Percentiles rank a stretch among this genome's conserved stretches.
Evolutionary conservation across 352 stramenopile genomes (phyloP).

Genomic region (Pythium aristosporum): DNA sequence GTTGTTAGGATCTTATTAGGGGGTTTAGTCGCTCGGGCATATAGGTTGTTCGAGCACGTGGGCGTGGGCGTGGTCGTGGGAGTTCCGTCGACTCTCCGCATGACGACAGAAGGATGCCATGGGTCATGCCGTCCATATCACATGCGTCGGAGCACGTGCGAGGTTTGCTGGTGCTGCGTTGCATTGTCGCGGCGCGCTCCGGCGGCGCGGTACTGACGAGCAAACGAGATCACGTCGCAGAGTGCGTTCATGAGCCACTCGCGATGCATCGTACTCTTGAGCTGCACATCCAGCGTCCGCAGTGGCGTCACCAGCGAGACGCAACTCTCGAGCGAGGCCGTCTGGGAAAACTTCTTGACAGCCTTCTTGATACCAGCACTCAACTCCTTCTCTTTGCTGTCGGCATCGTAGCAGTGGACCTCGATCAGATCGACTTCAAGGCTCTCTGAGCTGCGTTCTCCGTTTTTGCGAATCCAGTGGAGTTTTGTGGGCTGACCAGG

Average conservation of each 20-base stretch:
- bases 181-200: slow-evolving; percentile 28
- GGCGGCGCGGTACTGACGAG: slow-evolving; percentile 54
- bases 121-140: neutral
- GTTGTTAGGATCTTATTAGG: no score
- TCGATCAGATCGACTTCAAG: slow-evolving; percentile 53
- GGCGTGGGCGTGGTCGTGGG: no score
- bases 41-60: no score
- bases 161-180: neutral
- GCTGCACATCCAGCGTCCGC: slow-evolving; percentile 62
- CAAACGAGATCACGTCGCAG: slow-evolving; percentile 60
- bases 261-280: slow-evolving; percentile 63
- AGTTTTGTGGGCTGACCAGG: slow-evolving; percentile 60
- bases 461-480: slow-evolving; percentile 77
- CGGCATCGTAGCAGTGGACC: slow-evolving; percentile 32
- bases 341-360: slow-evolving; percentile 30
- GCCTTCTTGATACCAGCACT: slow-evolving; percentile 50
- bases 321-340: slow-evolving; percentile 39
- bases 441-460: slow-evolving; percentile 63
- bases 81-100: no score
- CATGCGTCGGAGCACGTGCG: slow-evolving; percentile 23
- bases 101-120: no score
- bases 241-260: slow-evolving; percentile 78
- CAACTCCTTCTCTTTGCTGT: slow-evolving; percentile 22
- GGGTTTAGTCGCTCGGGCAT: no score
- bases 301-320: slow-evolving; percentile 52